A percentile compares a stretch with the other conserved stretches of the same genome.
Conservation (phyloP, 176 grass and related monocot genomes). For the Paspalum vaginatum region DNA sequence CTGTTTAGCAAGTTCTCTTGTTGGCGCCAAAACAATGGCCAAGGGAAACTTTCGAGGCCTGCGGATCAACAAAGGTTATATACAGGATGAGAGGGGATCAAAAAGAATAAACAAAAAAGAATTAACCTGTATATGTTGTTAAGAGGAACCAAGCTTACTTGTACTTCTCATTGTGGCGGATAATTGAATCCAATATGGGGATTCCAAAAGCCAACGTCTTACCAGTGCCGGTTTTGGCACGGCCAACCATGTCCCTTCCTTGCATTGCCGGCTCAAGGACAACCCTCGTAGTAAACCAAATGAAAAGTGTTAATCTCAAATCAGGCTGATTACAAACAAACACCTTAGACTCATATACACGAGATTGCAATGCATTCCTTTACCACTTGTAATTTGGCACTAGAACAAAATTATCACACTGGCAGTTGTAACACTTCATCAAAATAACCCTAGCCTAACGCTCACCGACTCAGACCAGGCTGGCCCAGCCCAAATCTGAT, state of each 20-base stretch:
- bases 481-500: not conserved
- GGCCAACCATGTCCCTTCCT: slow-evolving; percentile 93
- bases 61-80: slow-evolving; percentile 19
- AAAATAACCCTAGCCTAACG: not conserved
- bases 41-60: slow-evolving; percentile 69
- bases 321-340: not conserved
- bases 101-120: not conserved
- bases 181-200: slow-evolving; percentile 88
- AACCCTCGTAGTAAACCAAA: slow-evolving; percentile 57
- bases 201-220: slow-evolving; percentile 99
- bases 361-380: not conserved
- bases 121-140: not conserved
- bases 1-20: slow-evolving; percentile 95
- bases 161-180: slow-evolving; percentile 66
- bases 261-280: slow-evolving; percentile 98
- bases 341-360: not conserved
- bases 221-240: slow-evolving; percentile 94
- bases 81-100: not conserved
- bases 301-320: slow-evolving; percentile 4
- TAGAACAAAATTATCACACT: not conserved
- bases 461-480: not conserved
- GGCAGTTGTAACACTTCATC: not conserved
- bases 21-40: slow-evolving; percentile 90
- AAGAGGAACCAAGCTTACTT: slow-evolving; percentile 50
- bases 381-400: not conserved